phyloP scores from a whole-genome alignment of 176 grass and related monocot genomes.

The Eleusine indica region DNA sequence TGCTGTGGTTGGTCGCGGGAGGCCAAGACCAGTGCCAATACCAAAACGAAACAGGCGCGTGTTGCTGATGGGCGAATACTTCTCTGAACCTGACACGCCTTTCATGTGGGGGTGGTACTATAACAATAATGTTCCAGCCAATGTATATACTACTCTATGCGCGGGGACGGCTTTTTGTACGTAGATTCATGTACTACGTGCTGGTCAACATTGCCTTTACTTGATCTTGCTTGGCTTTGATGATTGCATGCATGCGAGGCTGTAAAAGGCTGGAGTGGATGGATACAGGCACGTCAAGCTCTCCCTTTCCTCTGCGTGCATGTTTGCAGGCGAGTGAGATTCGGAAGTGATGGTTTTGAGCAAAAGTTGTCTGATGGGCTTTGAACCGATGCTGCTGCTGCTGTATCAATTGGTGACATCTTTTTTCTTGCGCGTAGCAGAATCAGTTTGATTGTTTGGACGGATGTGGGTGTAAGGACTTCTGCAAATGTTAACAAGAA shows the following conservation, averaged over 20 bases:
- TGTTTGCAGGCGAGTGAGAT: not conserved
- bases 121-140: not conserved
- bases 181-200: no score
- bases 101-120: constrained; percentile 4
- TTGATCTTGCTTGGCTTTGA: constrained; percentile 20
- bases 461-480: no score
- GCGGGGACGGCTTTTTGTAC: no score
- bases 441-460: no score
- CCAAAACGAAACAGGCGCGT: no score
- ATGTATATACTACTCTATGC: no score
- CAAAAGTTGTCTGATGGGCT: not conserved
- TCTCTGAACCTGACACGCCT: not conserved
- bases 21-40: not conserved
- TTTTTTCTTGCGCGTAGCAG: no score
- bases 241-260: constrained; percentile 23
- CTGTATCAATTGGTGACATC: not conserved
- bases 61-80: not conserved
- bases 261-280: constrained; percentile 3
- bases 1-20: not conserved
- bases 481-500: no score
- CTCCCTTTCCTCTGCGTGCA: not conserved
- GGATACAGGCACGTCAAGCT: constrained; percentile 12
- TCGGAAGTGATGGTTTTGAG: constrained; percentile 8
- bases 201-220: not conserved
- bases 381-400: not conserved